phyloP scores from a whole-genome alignment of 306 rosid genomes.

The Trifolium pratense region DNA sequence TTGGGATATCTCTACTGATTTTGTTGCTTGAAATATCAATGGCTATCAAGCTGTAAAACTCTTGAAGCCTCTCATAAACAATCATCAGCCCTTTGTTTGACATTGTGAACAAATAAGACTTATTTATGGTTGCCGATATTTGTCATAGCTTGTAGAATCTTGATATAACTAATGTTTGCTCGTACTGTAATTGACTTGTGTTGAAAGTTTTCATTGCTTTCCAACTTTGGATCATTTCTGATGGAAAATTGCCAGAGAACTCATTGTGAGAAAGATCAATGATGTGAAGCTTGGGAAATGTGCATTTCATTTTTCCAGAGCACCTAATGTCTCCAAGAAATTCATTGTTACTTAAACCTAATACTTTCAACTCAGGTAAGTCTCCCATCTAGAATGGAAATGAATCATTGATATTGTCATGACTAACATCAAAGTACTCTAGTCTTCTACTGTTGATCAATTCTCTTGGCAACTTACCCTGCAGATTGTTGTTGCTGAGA shows the following conservation, averaged over 20 bases:
- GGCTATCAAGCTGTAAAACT: conserved; percentile 18
- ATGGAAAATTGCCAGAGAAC: conserved; percentile 23
- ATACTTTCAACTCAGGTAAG: conserved; percentile 42
- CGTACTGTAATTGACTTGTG: conserved; percentile 18
- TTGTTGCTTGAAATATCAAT: conserved; percentile 44
- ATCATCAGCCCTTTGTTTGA: conserved; percentile 30
- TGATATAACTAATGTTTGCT: too few species aligned
- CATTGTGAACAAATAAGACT: conserved; percentile 8
- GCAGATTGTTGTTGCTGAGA: conserved; percentile 38
- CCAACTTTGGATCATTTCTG: conserved; percentile 11
- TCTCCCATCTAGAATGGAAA: conserved; percentile 5
- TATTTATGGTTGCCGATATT: too few species aligned
- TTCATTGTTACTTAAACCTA: conserved; percentile 1
- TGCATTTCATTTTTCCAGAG: not conserved
- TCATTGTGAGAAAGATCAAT: conserved; percentile 42
- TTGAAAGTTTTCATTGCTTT: conserved; percentile 9
- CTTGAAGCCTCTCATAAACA: conserved; percentile 4
- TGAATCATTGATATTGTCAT: conserved; percentile 30
- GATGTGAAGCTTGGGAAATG: conserved; percentile 42
- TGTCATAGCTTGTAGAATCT: too few species aligned
- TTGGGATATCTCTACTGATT: conserved; percentile 36
- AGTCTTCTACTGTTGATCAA: conserved; percentile 25
- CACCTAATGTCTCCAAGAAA: conserved; percentile 27
- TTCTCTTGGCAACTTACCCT: conserved; percentile 49
- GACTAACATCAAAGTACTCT: too few species aligned